A percentile compares a stretch with the other conserved stretches of the same genome.
Evolutionary conservation across 176 grass and related monocot species (phyloP).

Genomic region (Thalia dealbata): DNA sequence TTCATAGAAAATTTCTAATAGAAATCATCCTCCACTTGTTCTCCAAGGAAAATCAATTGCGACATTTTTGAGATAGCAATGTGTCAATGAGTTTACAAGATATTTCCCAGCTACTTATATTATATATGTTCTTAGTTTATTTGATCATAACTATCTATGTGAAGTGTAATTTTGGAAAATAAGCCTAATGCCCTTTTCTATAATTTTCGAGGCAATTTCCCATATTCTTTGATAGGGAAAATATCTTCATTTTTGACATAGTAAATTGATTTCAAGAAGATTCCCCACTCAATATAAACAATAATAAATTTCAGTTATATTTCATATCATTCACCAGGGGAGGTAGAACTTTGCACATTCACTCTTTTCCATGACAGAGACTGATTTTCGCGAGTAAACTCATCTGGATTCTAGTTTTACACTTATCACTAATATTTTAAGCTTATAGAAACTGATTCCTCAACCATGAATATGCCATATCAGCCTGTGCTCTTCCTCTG

Average conservation of each 20-base stretch:
- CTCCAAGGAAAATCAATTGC: too few relatives aligned
- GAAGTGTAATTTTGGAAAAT: too few relatives aligned
- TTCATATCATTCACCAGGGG: background rate
- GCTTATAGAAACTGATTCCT: background rate
- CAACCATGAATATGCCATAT: background rate
- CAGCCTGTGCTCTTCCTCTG: background rate
- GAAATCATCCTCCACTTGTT: too few relatives aligned
- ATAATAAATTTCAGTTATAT: background rate
- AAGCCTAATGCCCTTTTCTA: background rate
- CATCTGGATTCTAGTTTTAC: background rate
- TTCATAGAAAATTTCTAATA: too few relatives aligned
- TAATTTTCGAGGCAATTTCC: background rate
- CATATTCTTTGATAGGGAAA: background rate
- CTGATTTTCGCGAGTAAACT: background rate
- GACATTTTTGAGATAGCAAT: too few relatives aligned
- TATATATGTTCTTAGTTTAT: too few relatives aligned
- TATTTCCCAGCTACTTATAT: too few relatives aligned
- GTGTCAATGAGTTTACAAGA: too few relatives aligned
- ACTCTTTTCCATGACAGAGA: background rate
- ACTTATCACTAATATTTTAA: background rate
- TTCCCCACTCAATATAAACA: background rate
- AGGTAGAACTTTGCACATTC: background rate
- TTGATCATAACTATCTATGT: too few relatives aligned
- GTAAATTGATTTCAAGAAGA: background rate
- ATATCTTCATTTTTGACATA: background rate